Evolutionary conservation across 163 green algal genomes (phyloP).

Genomic region (Coccomyxa subellipsoidea): DNA sequence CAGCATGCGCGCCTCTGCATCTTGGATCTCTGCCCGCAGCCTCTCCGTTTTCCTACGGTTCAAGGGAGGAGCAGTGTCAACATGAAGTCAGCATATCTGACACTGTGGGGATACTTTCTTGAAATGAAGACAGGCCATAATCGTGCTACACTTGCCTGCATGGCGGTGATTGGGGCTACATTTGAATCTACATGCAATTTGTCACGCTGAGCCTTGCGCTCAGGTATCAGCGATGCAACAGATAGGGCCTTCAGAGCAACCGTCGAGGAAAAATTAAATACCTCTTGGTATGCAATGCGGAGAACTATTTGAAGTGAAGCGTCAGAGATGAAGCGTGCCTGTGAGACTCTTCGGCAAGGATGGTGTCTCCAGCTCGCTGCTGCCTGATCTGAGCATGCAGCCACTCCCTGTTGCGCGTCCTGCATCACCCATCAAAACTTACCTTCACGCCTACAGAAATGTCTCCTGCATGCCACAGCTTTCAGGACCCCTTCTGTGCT

Average conservation of each 20-base stretch:
- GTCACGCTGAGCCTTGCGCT: no score
- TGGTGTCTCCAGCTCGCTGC: neutral
- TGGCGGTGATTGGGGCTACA: no score
- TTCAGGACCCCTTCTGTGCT: no score
- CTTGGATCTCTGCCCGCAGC: neutral
- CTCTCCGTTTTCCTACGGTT: neutral
- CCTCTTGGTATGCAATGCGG: neutral
- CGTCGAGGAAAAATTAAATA: neutral
- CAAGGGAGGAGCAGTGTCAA: no score
- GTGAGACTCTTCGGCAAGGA: neutral
- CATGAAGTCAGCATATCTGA: no score
- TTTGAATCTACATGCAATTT: no score
- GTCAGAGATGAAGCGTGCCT: neutral
- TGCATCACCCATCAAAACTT: neutral
- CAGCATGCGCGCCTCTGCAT: neutral
- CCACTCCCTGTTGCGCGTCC: neutral
- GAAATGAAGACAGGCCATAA: no score
- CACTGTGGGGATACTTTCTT: no score
- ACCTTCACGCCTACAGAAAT: neutral
- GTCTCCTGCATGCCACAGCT: neutral
- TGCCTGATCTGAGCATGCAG: neutral
- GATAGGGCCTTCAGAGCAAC: neutral
- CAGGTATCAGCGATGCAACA: no score
- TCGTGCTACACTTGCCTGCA: no score
- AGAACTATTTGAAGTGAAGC: neutral